Evolutionary conservation across 2,329 filamentous ascomycete genomes (phyloP), one percentile per base, ranked within the genome.

Genomic region (Cytospora chrysosperma): DNA sequence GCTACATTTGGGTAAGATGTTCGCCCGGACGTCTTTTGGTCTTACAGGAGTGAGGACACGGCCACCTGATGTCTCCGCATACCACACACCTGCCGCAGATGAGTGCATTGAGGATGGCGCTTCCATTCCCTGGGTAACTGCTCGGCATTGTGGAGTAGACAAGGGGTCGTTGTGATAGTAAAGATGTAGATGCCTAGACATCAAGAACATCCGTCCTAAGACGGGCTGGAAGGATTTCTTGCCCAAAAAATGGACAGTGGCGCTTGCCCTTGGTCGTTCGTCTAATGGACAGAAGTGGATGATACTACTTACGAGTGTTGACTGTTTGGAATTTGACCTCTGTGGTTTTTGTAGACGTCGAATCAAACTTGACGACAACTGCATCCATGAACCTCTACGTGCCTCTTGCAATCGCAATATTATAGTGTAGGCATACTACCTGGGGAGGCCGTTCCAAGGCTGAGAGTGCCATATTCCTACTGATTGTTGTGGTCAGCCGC

Each of bases 21-120:
- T n/a, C 62, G 28, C n/a, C 28, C 21, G 62, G 56, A 61, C 62
- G 62, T 64, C 62, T 61, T 64, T 17, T 3, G 27, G 19, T 17
- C 27, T 32, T 61, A 34, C 6, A 21, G 43, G 58, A 54, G 52
- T 49, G 19, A 61, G 32, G 24, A 60, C 58, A 53, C 34, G 51
- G 30, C 47, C 54, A 32, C 21, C 43, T 64, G n/a, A n/a, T 34
- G 6, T 30, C 53, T 59, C 62, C 62, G 53, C 59, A 53, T 26
- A 37, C 59, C 27, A 37, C 40, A 55, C 12, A 34, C 32, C 32
- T 15, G 15, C 51, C 28, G 54, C 32, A 43, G 21, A 55, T 21
- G 15, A 7, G 24, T 43, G 32, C 2, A 19, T 28, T 32, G 37
- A 49, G 10, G n/a, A 21, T 5, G 19, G 10, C n/a, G 9, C 21